Evolutionary conservation across 202 grass and related monocot genomes (phyloP).

Genomic region (Hordeum pubiflorum): DNA sequence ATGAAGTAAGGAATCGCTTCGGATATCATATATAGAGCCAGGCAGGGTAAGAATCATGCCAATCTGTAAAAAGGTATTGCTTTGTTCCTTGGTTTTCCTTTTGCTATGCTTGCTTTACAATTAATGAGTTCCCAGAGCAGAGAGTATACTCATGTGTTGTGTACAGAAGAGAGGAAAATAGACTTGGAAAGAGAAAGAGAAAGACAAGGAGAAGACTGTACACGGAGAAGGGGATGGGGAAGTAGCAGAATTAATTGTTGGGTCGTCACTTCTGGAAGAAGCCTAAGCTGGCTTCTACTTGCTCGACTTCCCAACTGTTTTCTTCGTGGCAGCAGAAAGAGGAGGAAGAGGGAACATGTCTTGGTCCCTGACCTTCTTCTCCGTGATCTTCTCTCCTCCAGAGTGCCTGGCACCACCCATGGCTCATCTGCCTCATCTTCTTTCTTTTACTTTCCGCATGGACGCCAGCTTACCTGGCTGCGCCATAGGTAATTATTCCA

Average conservation of each 20-base stretch:
- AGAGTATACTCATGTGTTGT: not conserved
- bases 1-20: conserved; percentile 33
- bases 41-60: not conserved
- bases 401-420: conserved; percentile 19
- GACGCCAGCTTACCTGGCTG: not conserved
- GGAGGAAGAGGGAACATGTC: conserved; percentile 22
- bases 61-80: not conserved
- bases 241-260: not conserved
- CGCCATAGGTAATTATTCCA: not conserved
- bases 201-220: not conserved
- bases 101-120: not conserved
- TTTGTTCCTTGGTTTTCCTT: not conserved
- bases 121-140: not conserved
- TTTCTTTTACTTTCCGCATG: not conserved
- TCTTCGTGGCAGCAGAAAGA: not conserved
- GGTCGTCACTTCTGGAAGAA: conserved; percentile 35
- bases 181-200: not conserved
- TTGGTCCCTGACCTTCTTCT: conserved; percentile 34
- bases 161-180: not conserved
- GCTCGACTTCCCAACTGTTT: conserved; percentile 4
- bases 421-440: not conserved
- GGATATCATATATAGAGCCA: not conserved
- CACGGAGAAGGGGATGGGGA: not conserved
- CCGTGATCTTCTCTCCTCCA: conserved; percentile 31
- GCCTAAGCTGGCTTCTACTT: conserved; percentile 35